Conservation (phyloP, 306 rosid genomes). For the Acacia crassicarpa region DNA sequence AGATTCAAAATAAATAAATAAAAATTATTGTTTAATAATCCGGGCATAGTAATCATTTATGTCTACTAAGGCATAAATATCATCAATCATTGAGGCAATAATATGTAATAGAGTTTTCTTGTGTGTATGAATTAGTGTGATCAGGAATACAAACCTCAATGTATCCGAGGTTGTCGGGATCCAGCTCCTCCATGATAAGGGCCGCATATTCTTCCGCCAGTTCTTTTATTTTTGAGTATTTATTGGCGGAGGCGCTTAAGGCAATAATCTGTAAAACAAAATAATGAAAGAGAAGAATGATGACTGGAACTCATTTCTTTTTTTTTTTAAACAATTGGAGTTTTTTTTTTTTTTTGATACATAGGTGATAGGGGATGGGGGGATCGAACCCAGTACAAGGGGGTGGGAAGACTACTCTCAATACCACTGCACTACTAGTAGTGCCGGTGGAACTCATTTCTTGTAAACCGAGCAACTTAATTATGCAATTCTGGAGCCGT, state of each 20-base stretch:
- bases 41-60: too few species aligned
- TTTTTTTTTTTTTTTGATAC: too few species aligned
- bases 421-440: too few species aligned
- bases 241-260: slow-evolving; percentile 80
- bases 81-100: too few species aligned
- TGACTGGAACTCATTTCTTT: background rate
- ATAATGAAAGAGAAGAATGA: background rate
- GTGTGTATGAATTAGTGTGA: background rate
- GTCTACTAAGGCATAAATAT: too few species aligned
- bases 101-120: background rate
- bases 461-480: background rate
- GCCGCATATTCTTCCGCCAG: slow-evolving; percentile 90
- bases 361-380: too few species aligned
- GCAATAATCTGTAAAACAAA: slow-evolving; percentile 57
- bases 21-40: too few species aligned
- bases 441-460: background rate
- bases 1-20: too few species aligned
- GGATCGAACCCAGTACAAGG: too few species aligned
- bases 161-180: slow-evolving; percentile 70
- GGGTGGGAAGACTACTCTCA: too few species aligned
- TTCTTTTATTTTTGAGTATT: slow-evolving; percentile 70
- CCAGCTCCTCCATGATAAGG: slow-evolving; percentile 90
- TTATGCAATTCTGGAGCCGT: background rate
- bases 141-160: slow-evolving; percentile 55
- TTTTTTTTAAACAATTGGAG: too few species aligned